phyloP scores from a whole-genome alignment of 2,329 filamentous ascomycete genomes.

The Whalleya microplaca region DNA sequence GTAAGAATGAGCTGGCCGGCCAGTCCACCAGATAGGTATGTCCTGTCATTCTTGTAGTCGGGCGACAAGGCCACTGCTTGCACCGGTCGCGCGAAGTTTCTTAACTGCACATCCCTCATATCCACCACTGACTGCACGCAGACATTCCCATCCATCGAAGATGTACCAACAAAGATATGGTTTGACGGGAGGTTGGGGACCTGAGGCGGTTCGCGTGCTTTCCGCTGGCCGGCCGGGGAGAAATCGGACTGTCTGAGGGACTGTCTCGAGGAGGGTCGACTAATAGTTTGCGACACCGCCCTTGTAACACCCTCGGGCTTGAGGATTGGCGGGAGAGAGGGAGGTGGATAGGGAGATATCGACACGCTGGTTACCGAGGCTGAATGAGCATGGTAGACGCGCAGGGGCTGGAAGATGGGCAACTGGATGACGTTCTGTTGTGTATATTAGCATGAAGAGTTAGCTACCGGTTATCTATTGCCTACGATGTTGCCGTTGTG shows the following conservation, averaged over 20 bases:
- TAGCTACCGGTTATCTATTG: conserved; percentile 22
- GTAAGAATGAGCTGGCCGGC: conserved; percentile 89
- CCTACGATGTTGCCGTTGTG: conserved; percentile 95
- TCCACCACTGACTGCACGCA: conserved; percentile 89
- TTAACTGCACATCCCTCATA: conserved; percentile 83
- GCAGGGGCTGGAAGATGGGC: conserved; percentile 78
- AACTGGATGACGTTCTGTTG: conserved; percentile 73
- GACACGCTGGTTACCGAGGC: conserved; percentile 90
- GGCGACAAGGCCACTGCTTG: conserved; percentile 93
- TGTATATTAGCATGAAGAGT: conserved; percentile 1
- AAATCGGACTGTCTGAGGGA: conserved; percentile 47
- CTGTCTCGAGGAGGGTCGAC: conserved; percentile 42
- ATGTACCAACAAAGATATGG: conserved; percentile 89
- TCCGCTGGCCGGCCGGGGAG: conserved; percentile 45
- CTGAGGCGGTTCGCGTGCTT: conserved; percentile 48
- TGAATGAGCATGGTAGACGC: conserved; percentile 89
- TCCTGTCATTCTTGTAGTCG: conserved; percentile 86
- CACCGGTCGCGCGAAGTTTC: conserved; percentile 92
- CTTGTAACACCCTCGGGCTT: conserved; percentile 46
- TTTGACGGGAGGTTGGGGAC: conserved; percentile 81
- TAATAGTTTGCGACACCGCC: conserved; percentile 40
- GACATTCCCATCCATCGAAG: conserved; percentile 94
- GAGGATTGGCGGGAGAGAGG: conserved; percentile 54
- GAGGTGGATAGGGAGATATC: conserved; percentile 81
- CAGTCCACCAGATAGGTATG: conserved; percentile 87